A percentile compares a stretch with the other conserved stretches of the same genome.
phyloP scores from a whole-genome alignment of 2,329 filamentous ascomycete genomes.

The Cladosporium austrohemisphaericum region DNA sequence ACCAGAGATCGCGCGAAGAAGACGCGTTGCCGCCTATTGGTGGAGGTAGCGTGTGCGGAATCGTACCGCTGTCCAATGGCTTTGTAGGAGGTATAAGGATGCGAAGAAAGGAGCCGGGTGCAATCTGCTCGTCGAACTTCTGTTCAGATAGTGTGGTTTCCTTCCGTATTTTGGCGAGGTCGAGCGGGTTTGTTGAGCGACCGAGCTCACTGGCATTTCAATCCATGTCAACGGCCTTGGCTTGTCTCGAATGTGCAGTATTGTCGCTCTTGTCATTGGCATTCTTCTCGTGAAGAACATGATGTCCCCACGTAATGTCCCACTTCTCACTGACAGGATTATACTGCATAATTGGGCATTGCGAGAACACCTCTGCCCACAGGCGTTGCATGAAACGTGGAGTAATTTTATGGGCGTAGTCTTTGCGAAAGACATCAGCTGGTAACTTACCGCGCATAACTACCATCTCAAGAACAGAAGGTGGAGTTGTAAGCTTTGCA shows the following conservation, averaged over 20 bases:
- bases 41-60: too few species aligned
- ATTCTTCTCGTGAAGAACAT: slow-evolving; percentile 8
- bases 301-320: slow-evolving; percentile 34
- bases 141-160: too few species aligned
- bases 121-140: too few species aligned
- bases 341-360: slow-evolving; percentile 42
- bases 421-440: slow-evolving; percentile 17
- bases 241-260: too few species aligned
- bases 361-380: slow-evolving; percentile 40
- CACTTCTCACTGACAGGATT: slow-evolving; percentile 31
- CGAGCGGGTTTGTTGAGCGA: too few species aligned
- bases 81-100: too few species aligned
- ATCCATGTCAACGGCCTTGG: too few species aligned
- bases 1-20: neutral
- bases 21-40: neutral
- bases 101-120: too few species aligned
- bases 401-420: slow-evolving; percentile 36
- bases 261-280: neutral
- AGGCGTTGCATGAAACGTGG: slow-evolving; percentile 45
- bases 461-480: slow-evolving; percentile 24
- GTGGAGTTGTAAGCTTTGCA: neutral
- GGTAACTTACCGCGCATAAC: slow-evolving; percentile 18
- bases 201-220: too few species aligned
- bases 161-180: too few species aligned
- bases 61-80: too few species aligned